Evolutionary conservation across 805 yeast species (phyloP).

Genomic region (Cyberlindnera euphorbiiphila): DNA sequence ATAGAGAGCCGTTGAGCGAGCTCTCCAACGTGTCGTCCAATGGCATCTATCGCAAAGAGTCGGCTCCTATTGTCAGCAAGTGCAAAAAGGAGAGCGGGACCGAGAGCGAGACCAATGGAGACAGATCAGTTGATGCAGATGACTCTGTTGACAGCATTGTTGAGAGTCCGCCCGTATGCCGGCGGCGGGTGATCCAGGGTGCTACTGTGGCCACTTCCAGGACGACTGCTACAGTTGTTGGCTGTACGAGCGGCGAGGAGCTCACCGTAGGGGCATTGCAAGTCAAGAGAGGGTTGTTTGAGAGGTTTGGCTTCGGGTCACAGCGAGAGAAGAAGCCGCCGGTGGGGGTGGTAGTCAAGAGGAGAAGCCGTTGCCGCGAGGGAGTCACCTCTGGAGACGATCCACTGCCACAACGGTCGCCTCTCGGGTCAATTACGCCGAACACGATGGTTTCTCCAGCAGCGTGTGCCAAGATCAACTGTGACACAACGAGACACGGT

Average conservation of each 20-base stretch:
- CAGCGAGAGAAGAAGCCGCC: neutral
- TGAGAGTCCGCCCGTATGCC: slow-evolving; percentile 5
- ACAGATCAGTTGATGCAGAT: neutral
- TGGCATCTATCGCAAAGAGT: too few relatives aligned
- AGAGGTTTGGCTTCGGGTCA: slow-evolving; percentile 14
- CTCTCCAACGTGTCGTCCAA: too few relatives aligned
- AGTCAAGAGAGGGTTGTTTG: slow-evolving; percentile 14
- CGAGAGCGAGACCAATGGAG: neutral
- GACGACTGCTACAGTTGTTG: neutral
- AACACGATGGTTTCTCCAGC: too few relatives aligned
- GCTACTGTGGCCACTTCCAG: slow-evolving; percentile 3
- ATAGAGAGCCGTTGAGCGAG: too few relatives aligned
- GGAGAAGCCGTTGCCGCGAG: neutral
- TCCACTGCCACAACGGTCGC: too few relatives aligned
- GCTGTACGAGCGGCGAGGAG: too few relatives aligned
- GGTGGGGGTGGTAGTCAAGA: neutral
- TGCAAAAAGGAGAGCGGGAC: neutral
- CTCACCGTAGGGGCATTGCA: too few relatives aligned
- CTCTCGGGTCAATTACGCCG: too few relatives aligned
- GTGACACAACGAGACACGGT: too few relatives aligned
- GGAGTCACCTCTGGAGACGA: too few relatives aligned
- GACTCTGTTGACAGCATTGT: slow-evolving; percentile 6
- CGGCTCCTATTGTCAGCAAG: too few relatives aligned
- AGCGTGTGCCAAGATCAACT: too few relatives aligned
- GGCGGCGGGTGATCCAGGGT: slow-evolving; percentile 2